Percentiles rank a stretch among this genome's conserved stretches.
These are phyloP conservation scores for Cryphonectria parasitica DNA, from an alignment of 2,329 filamentous ascomycete species.

Conservation along the genomic window DNA sequence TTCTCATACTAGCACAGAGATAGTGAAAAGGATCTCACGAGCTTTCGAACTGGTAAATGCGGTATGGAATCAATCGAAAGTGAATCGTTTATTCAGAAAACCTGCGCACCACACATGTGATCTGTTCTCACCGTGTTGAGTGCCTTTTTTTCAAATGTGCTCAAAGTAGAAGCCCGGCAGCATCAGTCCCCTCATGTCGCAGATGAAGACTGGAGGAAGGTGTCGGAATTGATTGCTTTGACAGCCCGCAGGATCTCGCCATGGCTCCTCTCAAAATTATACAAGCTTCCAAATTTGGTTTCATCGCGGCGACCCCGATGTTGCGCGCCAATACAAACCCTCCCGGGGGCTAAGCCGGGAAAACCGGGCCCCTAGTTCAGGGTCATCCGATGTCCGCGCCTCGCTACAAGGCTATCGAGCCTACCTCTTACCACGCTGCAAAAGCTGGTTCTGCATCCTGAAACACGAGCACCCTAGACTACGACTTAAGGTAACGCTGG, in stretches of 20 bases:
- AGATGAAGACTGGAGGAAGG: neutral
- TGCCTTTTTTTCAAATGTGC: neutral
- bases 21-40: neutral
- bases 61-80: neutral
- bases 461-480: conserved; percentile 20
- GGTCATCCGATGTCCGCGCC: conserved; percentile 37
- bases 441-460: neutral
- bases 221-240: neutral
- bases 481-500: conserved; percentile 20
- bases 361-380: conserved; percentile 35
- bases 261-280: conserved; percentile 36
- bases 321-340: conserved; percentile 32
- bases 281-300: conserved; percentile 39
- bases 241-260: conserved; percentile 38
- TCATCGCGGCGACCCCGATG: conserved; percentile 33
- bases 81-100: too few relatives aligned
- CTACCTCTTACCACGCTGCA: conserved; percentile 28
- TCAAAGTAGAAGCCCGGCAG: neutral
- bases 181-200: neutral
- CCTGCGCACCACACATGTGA: neutral
- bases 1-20: neutral
- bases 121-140: too few relatives aligned
- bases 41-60: neutral
- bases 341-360: conserved; percentile 40
- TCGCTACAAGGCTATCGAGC: conserved; percentile 34